A percentile compares a stretch with the other conserved stretches of the same genome.
These are phyloP conservation scores for Penicillium occitanis DNA, from an alignment of 2,329 filamentous ascomycete genomes.

Conservation along the genomic window DNA sequence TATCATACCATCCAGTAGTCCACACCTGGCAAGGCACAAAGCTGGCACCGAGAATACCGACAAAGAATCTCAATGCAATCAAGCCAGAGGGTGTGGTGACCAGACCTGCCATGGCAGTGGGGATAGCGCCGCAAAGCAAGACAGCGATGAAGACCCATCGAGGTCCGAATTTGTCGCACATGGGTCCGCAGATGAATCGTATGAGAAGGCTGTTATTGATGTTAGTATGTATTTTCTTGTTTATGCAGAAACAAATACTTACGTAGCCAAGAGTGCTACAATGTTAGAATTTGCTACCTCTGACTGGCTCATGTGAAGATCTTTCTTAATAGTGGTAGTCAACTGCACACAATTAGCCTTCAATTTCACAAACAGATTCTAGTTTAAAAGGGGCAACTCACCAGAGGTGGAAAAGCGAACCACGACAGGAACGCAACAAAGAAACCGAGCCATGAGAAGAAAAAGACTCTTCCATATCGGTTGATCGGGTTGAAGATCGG, in stretches of 20 bases:
- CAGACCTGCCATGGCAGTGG: slow-evolving; percentile 77
- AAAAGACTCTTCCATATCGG: slow-evolving; percentile 81
- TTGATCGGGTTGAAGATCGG: slow-evolving; percentile 76
- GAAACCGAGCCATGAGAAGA: slow-evolving; percentile 85
- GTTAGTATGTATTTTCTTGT: background rate
- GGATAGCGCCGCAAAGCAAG: slow-evolving; percentile 75
- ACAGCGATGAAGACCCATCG: slow-evolving; percentile 75
- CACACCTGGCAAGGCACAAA: slow-evolving; percentile 74
- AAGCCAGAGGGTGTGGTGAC: slow-evolving; percentile 62
- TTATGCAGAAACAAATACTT: slow-evolving; percentile 28
- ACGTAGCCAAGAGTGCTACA: slow-evolving; percentile 71
- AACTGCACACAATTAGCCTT: slow-evolving; percentile 44
- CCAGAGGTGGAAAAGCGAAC: slow-evolving; percentile 85
- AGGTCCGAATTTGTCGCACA: slow-evolving; percentile 83
- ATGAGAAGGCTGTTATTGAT: slow-evolving; percentile 61
- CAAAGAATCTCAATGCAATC: slow-evolving; percentile 46
- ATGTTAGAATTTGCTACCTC: slow-evolving; percentile 90
- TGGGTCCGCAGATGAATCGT: slow-evolving; percentile 72
- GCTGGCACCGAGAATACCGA: slow-evolving; percentile 46
- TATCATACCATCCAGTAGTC: slow-evolving; percentile 91
- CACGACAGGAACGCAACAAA: slow-evolving; percentile 86
- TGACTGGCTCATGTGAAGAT: slow-evolving; percentile 67
- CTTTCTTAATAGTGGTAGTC: slow-evolving; percentile 74
- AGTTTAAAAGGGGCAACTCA: slow-evolving; percentile 43
- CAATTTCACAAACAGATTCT: background rate